Evolutionary conservation across 106 monocot species (phyloP), one percentile per base, ranked within the genome.

Genomic region (Acanthochlamys bracteata): DNA sequence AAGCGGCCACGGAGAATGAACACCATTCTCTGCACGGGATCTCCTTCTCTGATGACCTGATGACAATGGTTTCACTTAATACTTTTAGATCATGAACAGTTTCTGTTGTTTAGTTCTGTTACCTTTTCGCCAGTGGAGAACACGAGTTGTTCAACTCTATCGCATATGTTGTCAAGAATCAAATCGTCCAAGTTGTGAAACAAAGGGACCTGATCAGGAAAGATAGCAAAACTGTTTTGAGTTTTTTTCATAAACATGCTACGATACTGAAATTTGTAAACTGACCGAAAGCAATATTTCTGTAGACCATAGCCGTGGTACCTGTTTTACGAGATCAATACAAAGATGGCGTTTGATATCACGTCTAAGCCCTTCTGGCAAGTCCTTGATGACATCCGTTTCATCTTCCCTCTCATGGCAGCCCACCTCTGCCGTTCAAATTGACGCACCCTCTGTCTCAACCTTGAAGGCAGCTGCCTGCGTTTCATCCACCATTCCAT

Each of bases 401-500:
- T 94, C 93, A 23, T 86, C 89, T 51, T 86, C 93, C 89, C 93
- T 70, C 86, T 81, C 66, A 78, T 83, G 20, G 86, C 72, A 11
- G 74, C 76, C 93, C 93, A 94, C 59, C 79, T 74, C 53, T 82
- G 83, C 19, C 76, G 61, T 61, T 94, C 93, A 15, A 81, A 89
- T 26, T 79, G 78, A 0, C 86, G 83, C n/a, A 94, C 93, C 60
- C 93, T 68, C 24, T 86, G 79, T 67, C 84, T 81, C 21, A 94
- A 67, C 41, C 83, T 76, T 7, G 89, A 83, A 0, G 84, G 83
- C 25, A 94, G 72, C 20, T 94, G 93, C 41, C 89, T 81, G 65
- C 93, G 67, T 58, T 66, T 83, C 93, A 94, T 94, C 93, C 93
- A 94, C 93, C 93, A 94, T 47, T 94, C 93, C 81, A 94, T 69